Evolutionary conservation across 169 alveolate genomes (phyloP).

Genomic region (Toxoplasma gondii): DNA sequence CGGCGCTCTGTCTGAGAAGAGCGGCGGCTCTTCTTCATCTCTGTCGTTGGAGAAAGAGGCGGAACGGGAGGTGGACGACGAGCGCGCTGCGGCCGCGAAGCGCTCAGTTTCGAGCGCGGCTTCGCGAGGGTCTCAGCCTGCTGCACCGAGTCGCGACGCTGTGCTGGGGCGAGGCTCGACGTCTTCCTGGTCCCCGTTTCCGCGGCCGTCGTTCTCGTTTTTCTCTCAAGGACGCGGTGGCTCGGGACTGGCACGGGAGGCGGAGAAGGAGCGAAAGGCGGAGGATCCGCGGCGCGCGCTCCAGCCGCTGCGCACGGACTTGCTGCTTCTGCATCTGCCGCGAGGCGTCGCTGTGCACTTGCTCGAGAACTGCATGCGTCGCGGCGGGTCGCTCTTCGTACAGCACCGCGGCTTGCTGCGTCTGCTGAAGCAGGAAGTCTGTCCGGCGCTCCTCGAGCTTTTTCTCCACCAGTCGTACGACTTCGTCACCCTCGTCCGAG

Average conservation of each 20-base stretch:
- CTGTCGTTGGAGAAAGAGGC: too few relatives aligned
- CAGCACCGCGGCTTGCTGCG: not conserved
- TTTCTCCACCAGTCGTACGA: not conserved
- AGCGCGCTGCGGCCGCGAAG: too few relatives aligned
- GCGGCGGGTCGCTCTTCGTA: not conserved
- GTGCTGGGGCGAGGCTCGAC: not conserved
- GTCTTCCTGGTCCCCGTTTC: not conserved
- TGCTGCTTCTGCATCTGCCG: not conserved
- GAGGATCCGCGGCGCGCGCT: not conserved
- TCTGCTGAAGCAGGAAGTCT: not conserved
- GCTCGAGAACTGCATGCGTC: not conserved
- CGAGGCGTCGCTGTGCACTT: constrained; percentile 5
- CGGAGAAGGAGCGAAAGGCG: not conserved
- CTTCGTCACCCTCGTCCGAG: not conserved
- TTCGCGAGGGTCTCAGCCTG: too few relatives aligned
- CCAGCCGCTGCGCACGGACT: not conserved
- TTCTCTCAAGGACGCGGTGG: not conserved
- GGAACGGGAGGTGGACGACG: too few relatives aligned
- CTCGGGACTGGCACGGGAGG: not conserved
- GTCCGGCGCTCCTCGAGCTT: not conserved
- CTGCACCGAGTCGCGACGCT: too few relatives aligned
- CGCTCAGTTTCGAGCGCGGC: too few relatives aligned
- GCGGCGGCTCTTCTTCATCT: not conserved
- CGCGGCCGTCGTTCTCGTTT: not conserved
- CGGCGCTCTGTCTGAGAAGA: not conserved